phyloP scores from a whole-genome alignment of 2,329 filamentous ascomycete genomes.

The Microsporum canis region DNA sequence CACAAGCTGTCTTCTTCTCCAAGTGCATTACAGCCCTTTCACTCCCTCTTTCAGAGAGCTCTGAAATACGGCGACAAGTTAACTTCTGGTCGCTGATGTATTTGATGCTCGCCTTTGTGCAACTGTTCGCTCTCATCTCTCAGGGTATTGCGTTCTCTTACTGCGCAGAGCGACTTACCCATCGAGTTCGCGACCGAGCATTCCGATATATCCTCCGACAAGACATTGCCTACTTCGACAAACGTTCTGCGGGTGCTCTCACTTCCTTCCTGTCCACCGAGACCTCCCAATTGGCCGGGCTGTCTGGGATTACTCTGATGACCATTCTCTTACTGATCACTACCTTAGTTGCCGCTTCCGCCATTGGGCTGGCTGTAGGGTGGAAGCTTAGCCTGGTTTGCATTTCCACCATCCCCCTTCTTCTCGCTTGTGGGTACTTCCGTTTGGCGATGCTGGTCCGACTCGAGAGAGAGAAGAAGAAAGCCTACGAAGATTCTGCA shows the following conservation, averaged over 20 bases:
- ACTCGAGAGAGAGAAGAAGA: conserved; percentile 68
- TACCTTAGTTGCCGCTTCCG: conserved; percentile 63
- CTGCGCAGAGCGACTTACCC: conserved; percentile 72
- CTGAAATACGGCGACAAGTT: conserved; percentile 53
- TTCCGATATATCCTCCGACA: conserved; percentile 84
- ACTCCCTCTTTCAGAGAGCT: conserved; percentile 41
- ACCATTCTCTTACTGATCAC: conserved; percentile 70
- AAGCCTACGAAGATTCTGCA: conserved; percentile 66
- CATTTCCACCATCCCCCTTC: conserved; percentile 62
- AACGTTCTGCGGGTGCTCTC: conserved; percentile 77
- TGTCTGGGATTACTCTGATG: conserved; percentile 76
- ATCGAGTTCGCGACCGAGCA: conserved; percentile 68
- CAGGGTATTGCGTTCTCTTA: conserved; percentile 69
- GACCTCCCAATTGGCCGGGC: conserved; percentile 65
- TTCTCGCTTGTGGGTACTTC: conserved; percentile 72
- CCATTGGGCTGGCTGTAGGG: conserved; percentile 58
- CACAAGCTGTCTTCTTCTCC: conserved; percentile 72
- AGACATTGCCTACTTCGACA: conserved; percentile 86
- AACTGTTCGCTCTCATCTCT: conserved; percentile 54
- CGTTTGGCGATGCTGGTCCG: conserved; percentile 72
- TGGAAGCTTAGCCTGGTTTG: conserved; percentile 85
- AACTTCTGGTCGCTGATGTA: conserved; percentile 87
- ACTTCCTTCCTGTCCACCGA: conserved; percentile 82
- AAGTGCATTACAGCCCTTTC: conserved; percentile 70
- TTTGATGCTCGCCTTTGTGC: conserved; percentile 65